These are phyloP conservation scores for Geoglossum glabrum DNA, from an alignment of 495 filamentous ascomycete genomes.

Conservation along the genomic window DNA sequence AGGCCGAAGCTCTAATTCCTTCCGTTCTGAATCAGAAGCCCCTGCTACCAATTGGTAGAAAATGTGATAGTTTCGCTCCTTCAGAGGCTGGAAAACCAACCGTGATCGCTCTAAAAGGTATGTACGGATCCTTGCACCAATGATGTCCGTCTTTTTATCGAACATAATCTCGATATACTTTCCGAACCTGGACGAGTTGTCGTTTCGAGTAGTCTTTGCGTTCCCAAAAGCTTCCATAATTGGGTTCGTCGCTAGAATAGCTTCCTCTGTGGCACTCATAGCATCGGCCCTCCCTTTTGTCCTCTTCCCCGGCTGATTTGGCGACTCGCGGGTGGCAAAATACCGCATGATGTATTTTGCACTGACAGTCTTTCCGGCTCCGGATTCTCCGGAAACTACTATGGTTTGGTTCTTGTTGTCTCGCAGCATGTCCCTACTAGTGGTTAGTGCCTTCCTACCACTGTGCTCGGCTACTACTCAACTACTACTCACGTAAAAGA, in stretches of 20 bases:
- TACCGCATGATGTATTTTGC: slow-evolving; percentile 99
- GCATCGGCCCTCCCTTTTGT: slow-evolving; percentile 58
- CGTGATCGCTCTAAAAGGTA: slow-evolving; percentile 91
- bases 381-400: slow-evolving; percentile 94
- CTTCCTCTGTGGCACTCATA: slow-evolving; percentile 97
- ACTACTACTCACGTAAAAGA: slow-evolving; percentile 68
- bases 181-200: slow-evolving; percentile 96
- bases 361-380: slow-evolving; percentile 96
- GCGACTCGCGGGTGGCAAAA: slow-evolving; percentile 92
- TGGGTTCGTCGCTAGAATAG: slow-evolving; percentile 93
- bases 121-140: slow-evolving; percentile 89
- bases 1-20: slow-evolving; percentile 53
- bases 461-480: not conserved
- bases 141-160: slow-evolving; percentile 84
- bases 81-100: slow-evolving; percentile 93
- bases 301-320: slow-evolving; percentile 66
- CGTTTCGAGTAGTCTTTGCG: slow-evolving; percentile 95
- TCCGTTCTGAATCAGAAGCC: slow-evolving; percentile 63
- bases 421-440: slow-evolving; percentile 77
- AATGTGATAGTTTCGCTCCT: slow-evolving; percentile 97
- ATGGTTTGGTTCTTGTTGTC: slow-evolving; percentile 94
- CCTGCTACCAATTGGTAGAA: slow-evolving; percentile 98
- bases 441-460: not conserved
- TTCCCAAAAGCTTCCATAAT: slow-evolving; percentile 99
- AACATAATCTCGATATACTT: slow-evolving; percentile 99